Percentiles rank a stretch among this genome's conserved stretches.
Evolutionary conservation across 305 asterid species (phyloP).

Genomic region (Fraxinus velutina): DNA sequence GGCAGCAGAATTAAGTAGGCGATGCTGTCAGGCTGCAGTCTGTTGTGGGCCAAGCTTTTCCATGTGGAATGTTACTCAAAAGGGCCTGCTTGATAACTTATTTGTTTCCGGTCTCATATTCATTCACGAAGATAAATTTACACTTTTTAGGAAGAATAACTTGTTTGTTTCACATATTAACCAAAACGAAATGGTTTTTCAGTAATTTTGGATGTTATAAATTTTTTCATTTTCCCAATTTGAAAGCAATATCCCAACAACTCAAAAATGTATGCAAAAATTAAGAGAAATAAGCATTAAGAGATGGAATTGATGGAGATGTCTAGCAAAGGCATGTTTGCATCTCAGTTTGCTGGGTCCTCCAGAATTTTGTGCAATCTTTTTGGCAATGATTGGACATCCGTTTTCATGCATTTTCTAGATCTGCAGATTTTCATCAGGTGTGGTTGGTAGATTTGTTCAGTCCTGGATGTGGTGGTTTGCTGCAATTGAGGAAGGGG

Average conservation of each 20-base stretch:
- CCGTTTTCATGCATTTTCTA: background rate
- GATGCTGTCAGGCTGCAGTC: slow-evolving; percentile 8
- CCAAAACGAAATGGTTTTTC: background rate
- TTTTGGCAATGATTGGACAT: background rate
- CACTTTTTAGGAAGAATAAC: background rate
- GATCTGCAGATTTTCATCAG: background rate
- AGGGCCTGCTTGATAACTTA: slow-evolving; percentile 8
- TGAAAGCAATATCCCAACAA: background rate
- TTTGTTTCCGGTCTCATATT: slow-evolving; percentile 4
- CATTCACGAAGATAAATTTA: background rate
- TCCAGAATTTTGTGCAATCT: background rate
- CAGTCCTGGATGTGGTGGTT: background rate
- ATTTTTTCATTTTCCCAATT: background rate
- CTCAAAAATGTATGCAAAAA: background rate
- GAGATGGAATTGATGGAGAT: background rate
- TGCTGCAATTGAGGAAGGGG: background rate
- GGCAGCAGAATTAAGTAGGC: slow-evolving; percentile 1
- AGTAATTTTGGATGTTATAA: background rate
- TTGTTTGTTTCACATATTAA: background rate
- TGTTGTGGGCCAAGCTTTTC: slow-evolving; percentile 11
- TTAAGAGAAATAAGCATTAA: background rate
- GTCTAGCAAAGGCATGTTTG: background rate
- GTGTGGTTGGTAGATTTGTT: background rate
- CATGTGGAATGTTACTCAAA: background rate
- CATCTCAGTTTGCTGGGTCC: background rate